These are phyloP conservation scores for Thamnidium elegans DNA, from an alignment of 192 early-diverging fungal genomes.

Conservation along the genomic window DNA sequence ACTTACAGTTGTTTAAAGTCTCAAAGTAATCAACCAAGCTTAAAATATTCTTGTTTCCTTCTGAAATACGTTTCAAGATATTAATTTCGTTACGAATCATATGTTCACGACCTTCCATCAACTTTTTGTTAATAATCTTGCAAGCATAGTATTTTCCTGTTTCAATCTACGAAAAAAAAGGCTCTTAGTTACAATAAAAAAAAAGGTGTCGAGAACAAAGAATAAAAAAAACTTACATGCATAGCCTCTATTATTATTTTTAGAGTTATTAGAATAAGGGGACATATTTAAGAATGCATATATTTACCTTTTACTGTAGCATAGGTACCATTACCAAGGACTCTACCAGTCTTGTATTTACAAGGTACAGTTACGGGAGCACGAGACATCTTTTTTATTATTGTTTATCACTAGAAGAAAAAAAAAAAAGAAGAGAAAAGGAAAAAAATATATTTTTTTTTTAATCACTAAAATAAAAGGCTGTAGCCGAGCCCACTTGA, in stretches of 20 bases:
- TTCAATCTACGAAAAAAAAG: constrained; percentile 45
- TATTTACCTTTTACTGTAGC: constrained; percentile 62
- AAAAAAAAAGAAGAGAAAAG: too few species aligned
- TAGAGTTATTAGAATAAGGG: too few species aligned
- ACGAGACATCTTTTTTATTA: too few species aligned
- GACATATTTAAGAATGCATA: neutral
- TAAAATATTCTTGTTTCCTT: constrained; percentile 69
- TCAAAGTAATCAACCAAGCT: constrained; percentile 80
- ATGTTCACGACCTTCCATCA: constrained; percentile 66
- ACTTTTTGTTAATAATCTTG: constrained; percentile 77
- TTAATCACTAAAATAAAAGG: too few species aligned
- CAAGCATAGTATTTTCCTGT: constrained; percentile 71
- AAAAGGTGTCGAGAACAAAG: neutral
- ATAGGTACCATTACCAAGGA: constrained; percentile 65
- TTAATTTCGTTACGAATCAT: constrained; percentile 74
- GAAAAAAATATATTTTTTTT: too few species aligned
- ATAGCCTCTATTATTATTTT: constrained; percentile 43
- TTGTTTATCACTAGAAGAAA: too few species aligned
- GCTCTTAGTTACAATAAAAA: neutral
- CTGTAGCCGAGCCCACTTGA: too few species aligned
- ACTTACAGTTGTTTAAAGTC: constrained; percentile 63
- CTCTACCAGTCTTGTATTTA: constrained; percentile 65
- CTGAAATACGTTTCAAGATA: constrained; percentile 65
- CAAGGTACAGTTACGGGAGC: constrained; percentile 43
- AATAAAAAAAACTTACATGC: constrained; percentile 39